These are phyloP conservation scores for Akebia trifoliata DNA, from an alignment of 164 flowering plant species.

Conservation along the genomic window DNA sequence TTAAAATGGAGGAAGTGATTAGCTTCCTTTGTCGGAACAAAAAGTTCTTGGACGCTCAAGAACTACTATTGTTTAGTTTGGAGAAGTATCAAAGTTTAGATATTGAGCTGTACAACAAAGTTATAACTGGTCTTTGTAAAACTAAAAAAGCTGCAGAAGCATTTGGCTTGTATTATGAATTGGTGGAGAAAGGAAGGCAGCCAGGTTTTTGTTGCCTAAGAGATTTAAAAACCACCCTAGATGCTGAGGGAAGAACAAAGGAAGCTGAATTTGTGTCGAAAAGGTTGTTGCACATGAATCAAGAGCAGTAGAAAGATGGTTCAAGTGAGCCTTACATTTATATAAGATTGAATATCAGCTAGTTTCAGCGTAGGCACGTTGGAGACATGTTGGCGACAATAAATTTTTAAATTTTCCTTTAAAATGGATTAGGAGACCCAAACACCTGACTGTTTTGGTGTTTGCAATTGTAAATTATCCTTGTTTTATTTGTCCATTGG, in stretches of 20 bases:
- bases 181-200: conserved; percentile 48
- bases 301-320: conserved; percentile 4
- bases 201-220: conserved; percentile 35
- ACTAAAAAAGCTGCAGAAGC: conserved; percentile 44
- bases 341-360: too few species aligned
- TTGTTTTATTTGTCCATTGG: too few species aligned
- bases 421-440: too few species aligned
- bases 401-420: too few species aligned
- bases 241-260: conserved; percentile 35
- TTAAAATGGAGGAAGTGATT: conserved; percentile 50
- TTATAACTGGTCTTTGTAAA: conserved; percentile 55
- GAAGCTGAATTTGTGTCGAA: conserved; percentile 64
- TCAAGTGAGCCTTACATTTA: too few species aligned
- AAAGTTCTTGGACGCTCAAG: conserved; percentile 39
- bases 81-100: conserved; percentile 37
- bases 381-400: too few species aligned
- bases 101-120: conserved; percentile 28
- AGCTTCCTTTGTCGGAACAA: conserved; percentile 35
- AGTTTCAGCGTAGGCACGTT: too few species aligned
- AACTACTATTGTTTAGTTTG: conserved; percentile 46
- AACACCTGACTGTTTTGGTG: too few species aligned
- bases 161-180: conserved; percentile 52
- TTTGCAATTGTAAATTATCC: too few species aligned
- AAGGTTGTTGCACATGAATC: conserved; percentile 24
- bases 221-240: conserved; percentile 34